A percentile compares a stretch with the other conserved stretches of the same genome.
phyloP scores from a whole-genome alignment of 2,329 filamentous ascomycete genomes.

The Scolecobasidium constrictum region DNA sequence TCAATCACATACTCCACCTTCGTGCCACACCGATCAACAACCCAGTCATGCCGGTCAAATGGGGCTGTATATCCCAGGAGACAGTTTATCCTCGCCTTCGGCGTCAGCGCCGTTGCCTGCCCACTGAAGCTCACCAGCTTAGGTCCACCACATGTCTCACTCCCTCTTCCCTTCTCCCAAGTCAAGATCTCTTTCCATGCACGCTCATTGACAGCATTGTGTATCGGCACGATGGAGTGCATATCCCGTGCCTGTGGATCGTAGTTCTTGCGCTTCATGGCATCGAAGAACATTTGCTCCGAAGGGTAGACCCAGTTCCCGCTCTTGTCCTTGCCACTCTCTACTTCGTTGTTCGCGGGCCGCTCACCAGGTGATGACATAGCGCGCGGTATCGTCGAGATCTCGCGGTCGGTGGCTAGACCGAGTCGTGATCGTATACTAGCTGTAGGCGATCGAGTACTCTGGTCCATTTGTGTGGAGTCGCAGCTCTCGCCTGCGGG shows the following conservation, averaged over 20 bases:
- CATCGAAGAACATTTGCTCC: slow-evolving; percentile 96
- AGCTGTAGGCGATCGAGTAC: slow-evolving; percentile 16
- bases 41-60: slow-evolving; percentile 96
- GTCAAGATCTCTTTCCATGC: slow-evolving; percentile 86
- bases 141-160: slow-evolving; percentile 62
- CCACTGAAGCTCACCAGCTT: slow-evolving; percentile 77
- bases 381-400: slow-evolving; percentile 61
- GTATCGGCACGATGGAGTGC: slow-evolving; percentile 87
- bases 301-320: slow-evolving; percentile 98
- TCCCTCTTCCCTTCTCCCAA: slow-evolving; percentile 64
- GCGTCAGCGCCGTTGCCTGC: slow-evolving; percentile 52
- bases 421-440: slow-evolving; percentile 16
- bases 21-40: slow-evolving; percentile 80
- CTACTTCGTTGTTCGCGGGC: slow-evolving; percentile 62
- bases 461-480: slow-evolving; percentile 25
- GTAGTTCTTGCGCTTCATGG: slow-evolving; percentile 85
- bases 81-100: slow-evolving; percentile 72
- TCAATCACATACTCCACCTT: slow-evolving; percentile 94
- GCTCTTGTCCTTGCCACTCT: slow-evolving; percentile 52
- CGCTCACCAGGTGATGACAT: slow-evolving; percentile 22
- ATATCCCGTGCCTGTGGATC: slow-evolving; percentile 64
- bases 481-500: slow-evolving; percentile 23
- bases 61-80: slow-evolving; percentile 80
- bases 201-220: slow-evolving; percentile 96
- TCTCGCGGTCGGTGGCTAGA: slow-evolving; percentile 57